A percentile compares a stretch with the other conserved stretches of the same genome.
Conservation (phyloP, 202 grass and related monocot species). For the Saccharum hybrid region DNA sequence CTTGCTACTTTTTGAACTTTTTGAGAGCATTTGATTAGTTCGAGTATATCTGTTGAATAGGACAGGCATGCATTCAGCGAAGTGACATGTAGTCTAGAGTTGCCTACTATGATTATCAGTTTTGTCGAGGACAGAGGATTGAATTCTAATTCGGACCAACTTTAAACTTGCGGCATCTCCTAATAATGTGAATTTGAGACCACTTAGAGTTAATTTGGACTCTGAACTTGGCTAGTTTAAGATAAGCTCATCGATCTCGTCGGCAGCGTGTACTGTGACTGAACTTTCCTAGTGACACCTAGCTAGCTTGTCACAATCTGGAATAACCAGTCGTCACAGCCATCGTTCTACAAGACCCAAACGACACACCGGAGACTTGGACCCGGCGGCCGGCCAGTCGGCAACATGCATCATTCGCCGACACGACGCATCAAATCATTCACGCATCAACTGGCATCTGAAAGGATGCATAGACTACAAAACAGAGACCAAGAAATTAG, state of each 20-base stretch:
- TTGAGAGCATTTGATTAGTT: too few relatives aligned
- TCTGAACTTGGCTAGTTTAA: neutral
- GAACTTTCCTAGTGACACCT: neutral
- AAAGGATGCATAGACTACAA: neutral
- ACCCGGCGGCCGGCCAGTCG: slow-evolving; percentile 4
- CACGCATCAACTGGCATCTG: neutral
- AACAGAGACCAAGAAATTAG: neutral
- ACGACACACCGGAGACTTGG: slow-evolving; percentile 35
- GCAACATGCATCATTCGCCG: neutral
- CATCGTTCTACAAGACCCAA: slow-evolving; percentile 4
- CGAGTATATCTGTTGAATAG: too few relatives aligned
- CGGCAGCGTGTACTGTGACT: neutral
- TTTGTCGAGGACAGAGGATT: too few relatives aligned
- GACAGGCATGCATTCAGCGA: too few relatives aligned
- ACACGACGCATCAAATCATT: neutral
- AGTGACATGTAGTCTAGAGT: too few relatives aligned
- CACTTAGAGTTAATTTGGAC: neutral
- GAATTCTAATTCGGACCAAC: too few relatives aligned
- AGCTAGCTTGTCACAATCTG: neutral
- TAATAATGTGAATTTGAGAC: too few relatives aligned
- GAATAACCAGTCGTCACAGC: neutral
- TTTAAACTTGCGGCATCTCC: too few relatives aligned
- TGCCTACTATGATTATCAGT: too few relatives aligned
- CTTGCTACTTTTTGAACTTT: too few relatives aligned
- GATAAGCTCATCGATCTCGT: neutral